phyloP scores from a whole-genome alignment of 768 basidiomycete species.

The Punctularia strigosozonata region DNA sequence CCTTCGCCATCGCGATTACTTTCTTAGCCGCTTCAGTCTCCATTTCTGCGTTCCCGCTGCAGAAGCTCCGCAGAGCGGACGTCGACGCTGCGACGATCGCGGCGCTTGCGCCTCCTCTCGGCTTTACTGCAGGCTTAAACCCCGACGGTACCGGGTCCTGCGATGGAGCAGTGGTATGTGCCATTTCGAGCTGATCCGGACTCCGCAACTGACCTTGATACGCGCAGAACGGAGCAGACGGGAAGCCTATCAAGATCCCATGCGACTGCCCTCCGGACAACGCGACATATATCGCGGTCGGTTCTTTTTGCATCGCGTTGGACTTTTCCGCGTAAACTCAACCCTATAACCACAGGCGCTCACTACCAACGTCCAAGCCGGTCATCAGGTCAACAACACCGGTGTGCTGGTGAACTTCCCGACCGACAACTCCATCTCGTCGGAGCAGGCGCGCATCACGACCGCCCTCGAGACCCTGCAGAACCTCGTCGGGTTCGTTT shows the following conservation, averaged over 20 bases:
- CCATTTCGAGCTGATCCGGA: too few relatives aligned
- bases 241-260: constrained; percentile 47
- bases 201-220: too few relatives aligned
- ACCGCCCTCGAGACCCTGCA: constrained; percentile 59
- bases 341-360: constrained; percentile 16
- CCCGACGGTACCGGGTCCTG: too few relatives aligned
- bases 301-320: too few relatives aligned
- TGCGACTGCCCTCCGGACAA: constrained; percentile 54
- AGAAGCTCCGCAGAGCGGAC: constrained; percentile 32
- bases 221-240: constrained; percentile 41
- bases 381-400: constrained; percentile 57
- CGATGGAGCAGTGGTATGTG: too few relatives aligned
- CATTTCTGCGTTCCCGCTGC: constrained; percentile 26
- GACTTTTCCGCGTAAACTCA: too few relatives aligned
- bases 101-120: constrained; percentile 58
- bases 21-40: constrained; percentile 21
- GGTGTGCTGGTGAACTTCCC: constrained; percentile 49
- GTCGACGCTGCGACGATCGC: constrained; percentile 25
- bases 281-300: constrained; percentile 36
- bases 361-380: constrained; percentile 45
- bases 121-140: constrained; percentile 41
- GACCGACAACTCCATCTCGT: constrained; percentile 37
- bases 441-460: constrained; percentile 43
- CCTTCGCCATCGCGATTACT: constrained; percentile 18
- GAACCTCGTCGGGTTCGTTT: constrained; percentile 57